Percentiles rank a stretch among this genome's conserved stretches.
These are phyloP conservation scores for Globisporangium recalcitrans DNA, from an alignment of 352 stramenopile genomes.

Conservation along the genomic window DNA sequence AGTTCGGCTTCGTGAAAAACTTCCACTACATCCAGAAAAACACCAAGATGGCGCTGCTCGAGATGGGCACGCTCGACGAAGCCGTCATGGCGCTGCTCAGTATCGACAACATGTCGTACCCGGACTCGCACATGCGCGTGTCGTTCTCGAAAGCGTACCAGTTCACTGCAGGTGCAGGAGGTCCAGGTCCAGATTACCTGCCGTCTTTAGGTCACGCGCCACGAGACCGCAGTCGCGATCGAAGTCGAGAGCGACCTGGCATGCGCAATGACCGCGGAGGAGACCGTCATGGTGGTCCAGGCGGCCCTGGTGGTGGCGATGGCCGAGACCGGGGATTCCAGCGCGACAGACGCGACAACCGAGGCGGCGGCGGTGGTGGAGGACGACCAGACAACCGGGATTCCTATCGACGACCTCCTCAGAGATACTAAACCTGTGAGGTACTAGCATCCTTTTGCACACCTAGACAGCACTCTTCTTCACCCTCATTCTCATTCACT, in stretches of 20 bases:
- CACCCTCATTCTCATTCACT: background rate
- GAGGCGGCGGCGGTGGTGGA: background rate
- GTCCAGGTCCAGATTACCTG: conserved; percentile 17
- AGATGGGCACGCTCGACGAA: conserved; percentile 74
- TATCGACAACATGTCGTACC: conserved; percentile 67
- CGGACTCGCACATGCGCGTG: conserved; percentile 72
- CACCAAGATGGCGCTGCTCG: conserved; percentile 68
- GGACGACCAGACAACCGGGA: conserved; percentile 10
- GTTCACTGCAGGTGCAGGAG: conserved; percentile 18
- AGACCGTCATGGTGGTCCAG: conserved; percentile 3
- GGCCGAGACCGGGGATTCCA: conserved; percentile 18
- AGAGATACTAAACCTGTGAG: conserved; percentile 16
- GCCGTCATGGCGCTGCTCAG: conserved; percentile 63
- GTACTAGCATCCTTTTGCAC: background rate
- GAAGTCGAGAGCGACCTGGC: conserved; percentile 31
- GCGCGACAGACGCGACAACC: background rate
- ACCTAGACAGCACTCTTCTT: background rate
- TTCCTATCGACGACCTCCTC: conserved; percentile 19
- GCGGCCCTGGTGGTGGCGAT: conserved; percentile 10
- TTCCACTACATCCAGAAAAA: conserved; percentile 76
- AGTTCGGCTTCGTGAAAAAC: conserved; percentile 67
- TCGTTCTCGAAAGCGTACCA: conserved; percentile 75
- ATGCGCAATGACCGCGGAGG: conserved; percentile 5
- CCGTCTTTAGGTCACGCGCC: conserved; percentile 21
- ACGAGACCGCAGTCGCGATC: conserved; percentile 46